Conservation (phyloP, 2,329 filamentous ascomycete species). For the Ceratocystis lukuohia region DNA sequence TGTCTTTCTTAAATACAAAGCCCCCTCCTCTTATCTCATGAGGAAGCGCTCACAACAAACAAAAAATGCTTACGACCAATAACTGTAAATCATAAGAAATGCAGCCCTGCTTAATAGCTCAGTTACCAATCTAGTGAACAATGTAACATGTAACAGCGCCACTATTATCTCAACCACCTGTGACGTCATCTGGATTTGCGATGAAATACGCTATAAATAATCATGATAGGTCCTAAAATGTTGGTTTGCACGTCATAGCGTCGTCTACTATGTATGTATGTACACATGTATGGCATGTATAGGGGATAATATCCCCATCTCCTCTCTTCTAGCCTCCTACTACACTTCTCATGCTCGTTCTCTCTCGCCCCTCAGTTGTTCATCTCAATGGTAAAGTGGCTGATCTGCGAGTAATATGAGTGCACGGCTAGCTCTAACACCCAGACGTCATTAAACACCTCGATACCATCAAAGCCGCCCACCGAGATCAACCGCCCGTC, state of each 20-base stretch:
- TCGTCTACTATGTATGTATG: not conserved
- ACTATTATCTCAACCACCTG: not conserved
- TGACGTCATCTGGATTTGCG: not conserved
- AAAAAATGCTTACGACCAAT: not conserved
- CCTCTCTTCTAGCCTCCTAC: not conserved
- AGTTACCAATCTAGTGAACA: too few relatives aligned
- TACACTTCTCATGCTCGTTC: slow-evolving; percentile 9
- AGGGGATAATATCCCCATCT: not conserved
- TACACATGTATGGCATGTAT: too few relatives aligned
- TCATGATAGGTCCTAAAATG: not conserved
- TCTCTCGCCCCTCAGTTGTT: slow-evolving; percentile 2
- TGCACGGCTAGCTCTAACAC: slow-evolving; percentile 55
- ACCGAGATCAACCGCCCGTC: slow-evolving; percentile 51
- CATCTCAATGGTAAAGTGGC: slow-evolving; percentile 57
- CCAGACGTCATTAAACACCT: slow-evolving; percentile 56
- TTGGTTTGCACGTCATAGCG: not conserved
- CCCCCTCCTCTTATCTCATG: not conserved
- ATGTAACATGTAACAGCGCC: too few relatives aligned
- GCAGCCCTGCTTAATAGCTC: too few relatives aligned
- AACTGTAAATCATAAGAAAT: too few relatives aligned
- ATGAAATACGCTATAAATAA: not conserved
- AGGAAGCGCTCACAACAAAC: not conserved
- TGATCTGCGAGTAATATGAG: slow-evolving; percentile 61
- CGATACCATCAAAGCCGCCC: slow-evolving; percentile 53
- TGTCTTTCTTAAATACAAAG: not conserved